These are phyloP conservation scores for Cystobasidium tubakii DNA, from an alignment of 768 basidiomycete genomes.

Conservation along the genomic window DNA sequence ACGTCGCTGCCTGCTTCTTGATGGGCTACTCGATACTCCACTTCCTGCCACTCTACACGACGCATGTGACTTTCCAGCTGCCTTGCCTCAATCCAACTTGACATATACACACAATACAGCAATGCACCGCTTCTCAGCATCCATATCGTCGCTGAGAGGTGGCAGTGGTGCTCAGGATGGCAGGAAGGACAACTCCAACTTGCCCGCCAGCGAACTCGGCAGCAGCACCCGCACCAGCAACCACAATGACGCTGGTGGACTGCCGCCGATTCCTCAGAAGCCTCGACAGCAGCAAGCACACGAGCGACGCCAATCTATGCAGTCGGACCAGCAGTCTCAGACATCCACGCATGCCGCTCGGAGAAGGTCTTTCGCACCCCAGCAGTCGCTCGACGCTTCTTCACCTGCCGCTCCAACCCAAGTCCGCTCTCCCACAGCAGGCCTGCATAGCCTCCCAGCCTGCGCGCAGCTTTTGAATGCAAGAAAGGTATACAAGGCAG, in stretches of 20 bases:
- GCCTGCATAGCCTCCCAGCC: constrained; percentile 28
- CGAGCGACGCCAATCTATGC: neutral
- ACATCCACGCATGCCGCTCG: neutral
- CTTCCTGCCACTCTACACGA: too few species aligned
- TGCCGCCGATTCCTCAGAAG: constrained; percentile 8
- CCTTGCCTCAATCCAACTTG: neutral
- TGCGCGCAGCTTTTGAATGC: constrained; percentile 27
- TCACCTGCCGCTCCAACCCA: neutral
- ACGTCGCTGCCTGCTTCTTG: too few species aligned
- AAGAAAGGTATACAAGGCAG: constrained; percentile 26
- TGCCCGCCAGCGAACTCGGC: neutral
- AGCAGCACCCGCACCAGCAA: neutral
- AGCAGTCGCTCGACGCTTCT: neutral
- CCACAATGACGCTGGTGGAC: neutral
- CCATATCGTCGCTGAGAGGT: neutral
- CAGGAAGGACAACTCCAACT: neutral
- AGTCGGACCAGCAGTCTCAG: constrained; percentile 5
- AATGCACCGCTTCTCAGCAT: neutral
- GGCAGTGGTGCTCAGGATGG: neutral
- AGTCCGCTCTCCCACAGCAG: constrained; percentile 7
- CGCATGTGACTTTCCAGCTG: neutral
- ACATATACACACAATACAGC: neutral
- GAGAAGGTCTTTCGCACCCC: neutral
- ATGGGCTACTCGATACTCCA: too few species aligned
- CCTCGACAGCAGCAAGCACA: constrained; percentile 3